Evolutionary conservation across 345 rosid genomes (phyloP).

Genomic region (Arabidopsis suecica): DNA sequence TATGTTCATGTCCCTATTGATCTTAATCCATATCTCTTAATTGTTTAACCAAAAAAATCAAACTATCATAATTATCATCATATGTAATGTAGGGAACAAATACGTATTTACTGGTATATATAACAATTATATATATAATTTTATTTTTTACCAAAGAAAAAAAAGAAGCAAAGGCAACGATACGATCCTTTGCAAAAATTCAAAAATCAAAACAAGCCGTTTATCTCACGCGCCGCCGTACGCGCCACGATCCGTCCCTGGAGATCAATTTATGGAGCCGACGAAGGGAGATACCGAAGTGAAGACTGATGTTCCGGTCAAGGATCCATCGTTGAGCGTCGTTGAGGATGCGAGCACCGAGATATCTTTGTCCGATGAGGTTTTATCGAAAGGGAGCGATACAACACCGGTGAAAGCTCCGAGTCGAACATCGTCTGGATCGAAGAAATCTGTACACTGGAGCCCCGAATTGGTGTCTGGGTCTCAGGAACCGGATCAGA

Average conservation of each 20-base stretch:
- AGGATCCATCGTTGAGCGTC: slow-evolving; percentile 37
- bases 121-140: too few relatives aligned
- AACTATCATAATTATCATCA: background rate
- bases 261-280: slow-evolving; percentile 49
- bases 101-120: slow-evolving; percentile 1
- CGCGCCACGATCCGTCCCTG: slow-evolving; percentile 13
- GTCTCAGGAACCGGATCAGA: slow-evolving; percentile 48
- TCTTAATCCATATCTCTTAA: background rate
- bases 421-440: slow-evolving; percentile 45
- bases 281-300: slow-evolving; percentile 54
- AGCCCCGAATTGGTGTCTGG: slow-evolving; percentile 72
- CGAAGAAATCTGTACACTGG: slow-evolving; percentile 76
- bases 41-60: background rate
- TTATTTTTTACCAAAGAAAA: background rate
- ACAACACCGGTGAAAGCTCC: slow-evolving; percentile 33
- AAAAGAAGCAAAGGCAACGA: slow-evolving; percentile 24
- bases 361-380: slow-evolving; percentile 46
- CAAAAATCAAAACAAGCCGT: too few relatives aligned
- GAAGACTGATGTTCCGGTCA: slow-evolving; percentile 58
- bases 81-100: background rate
- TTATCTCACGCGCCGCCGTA: slow-evolving; percentile 13
- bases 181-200: slow-evolving; percentile 28
- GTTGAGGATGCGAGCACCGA: slow-evolving; percentile 40
- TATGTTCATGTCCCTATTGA: too few relatives aligned
- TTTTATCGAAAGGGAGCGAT: slow-evolving; percentile 20